Conservation (phyloP, 495 filamentous ascomycete genomes). For the Mytilinidion resinicola region DNA sequence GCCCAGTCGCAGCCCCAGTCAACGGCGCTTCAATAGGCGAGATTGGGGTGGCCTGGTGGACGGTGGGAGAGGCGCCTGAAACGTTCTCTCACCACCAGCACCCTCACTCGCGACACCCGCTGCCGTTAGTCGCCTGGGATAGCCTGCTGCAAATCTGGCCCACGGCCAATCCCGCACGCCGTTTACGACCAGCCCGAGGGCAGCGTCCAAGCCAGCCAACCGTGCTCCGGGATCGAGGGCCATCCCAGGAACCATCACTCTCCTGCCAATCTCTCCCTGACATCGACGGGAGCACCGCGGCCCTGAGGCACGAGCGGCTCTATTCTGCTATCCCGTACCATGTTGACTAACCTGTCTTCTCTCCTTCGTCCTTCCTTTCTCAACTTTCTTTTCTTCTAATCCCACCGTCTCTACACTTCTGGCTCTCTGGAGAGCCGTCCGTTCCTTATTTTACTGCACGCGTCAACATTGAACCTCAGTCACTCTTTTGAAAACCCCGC, state of each 20-base stretch:
- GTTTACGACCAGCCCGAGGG: neutral
- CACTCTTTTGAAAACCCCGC: conserved; percentile 19
- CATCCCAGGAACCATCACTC: conserved; percentile 5
- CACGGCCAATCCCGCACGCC: conserved; percentile 11
- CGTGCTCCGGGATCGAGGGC: neutral
- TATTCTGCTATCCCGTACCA: neutral
- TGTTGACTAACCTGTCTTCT: conserved; percentile 8
- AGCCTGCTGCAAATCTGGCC: conserved; percentile 12
- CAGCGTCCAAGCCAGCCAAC: neutral
- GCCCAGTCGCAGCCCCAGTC: too few species aligned
- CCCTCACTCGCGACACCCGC: conserved; percentile 13
- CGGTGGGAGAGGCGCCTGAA: neutral
- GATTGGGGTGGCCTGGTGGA: neutral
- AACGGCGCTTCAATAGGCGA: neutral
- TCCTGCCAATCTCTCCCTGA: conserved; percentile 24
- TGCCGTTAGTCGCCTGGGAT: conserved; percentile 18
- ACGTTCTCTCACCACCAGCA: neutral
- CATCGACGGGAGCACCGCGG: conserved; percentile 1
- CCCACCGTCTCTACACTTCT: conserved; percentile 21
- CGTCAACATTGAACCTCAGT: conserved; percentile 8
- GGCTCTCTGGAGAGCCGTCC: conserved; percentile 49
- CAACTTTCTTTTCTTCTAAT: conserved; percentile 9
- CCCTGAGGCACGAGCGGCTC: conserved; percentile 3
- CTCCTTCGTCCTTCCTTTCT: conserved; percentile 7
- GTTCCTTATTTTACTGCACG: conserved; percentile 39